Percentiles rank a stretch among this genome's conserved stretches.
phyloP scores from a whole-genome alignment of 345 rosid genomes.

The Iberis pinnata region DNA sequence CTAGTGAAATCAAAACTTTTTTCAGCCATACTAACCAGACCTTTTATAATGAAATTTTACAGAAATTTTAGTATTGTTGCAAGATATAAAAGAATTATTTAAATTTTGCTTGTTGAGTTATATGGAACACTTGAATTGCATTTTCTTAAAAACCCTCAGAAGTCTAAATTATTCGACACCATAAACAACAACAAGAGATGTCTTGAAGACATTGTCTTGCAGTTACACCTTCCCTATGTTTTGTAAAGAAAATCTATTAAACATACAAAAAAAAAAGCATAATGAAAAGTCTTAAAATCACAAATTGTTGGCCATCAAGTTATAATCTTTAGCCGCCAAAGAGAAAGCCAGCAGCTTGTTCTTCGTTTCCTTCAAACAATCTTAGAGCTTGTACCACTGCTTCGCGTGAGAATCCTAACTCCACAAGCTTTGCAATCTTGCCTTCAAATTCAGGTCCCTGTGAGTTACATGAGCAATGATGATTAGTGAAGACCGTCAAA shows the following conservation, averaged over 20 bases:
- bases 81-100: too few species aligned
- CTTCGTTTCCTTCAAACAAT: slow-evolving; percentile 78
- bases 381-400: slow-evolving; percentile 83
- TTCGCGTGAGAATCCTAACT: slow-evolving; percentile 76
- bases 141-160: not conserved
- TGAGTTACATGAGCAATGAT: slow-evolving; percentile 9
- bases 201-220: slow-evolving; percentile 5
- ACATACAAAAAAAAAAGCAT: not conserved
- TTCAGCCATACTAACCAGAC: too few species aligned
- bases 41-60: too few species aligned
- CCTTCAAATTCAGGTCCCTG: slow-evolving; percentile 84
- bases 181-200: slow-evolving; percentile 8
- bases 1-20: too few species aligned
- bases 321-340: slow-evolving; percentile 58
- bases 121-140: not conserved
- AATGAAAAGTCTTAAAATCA: slow-evolving; percentile 19
- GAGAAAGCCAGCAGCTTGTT: slow-evolving; percentile 93
- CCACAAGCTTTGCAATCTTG: slow-evolving; percentile 83
- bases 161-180: slow-evolving; percentile 11
- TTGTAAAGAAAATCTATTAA: slow-evolving; percentile 17
- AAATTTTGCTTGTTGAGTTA: too few species aligned
- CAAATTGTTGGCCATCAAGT: slow-evolving; percentile 14
- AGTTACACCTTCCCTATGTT: slow-evolving; percentile 16
- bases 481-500: not conserved
- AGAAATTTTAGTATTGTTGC: too few species aligned